Evolutionary conservation across 768 basidiomycete species (phyloP).

Genomic region (Ramaria rubella): DNA sequence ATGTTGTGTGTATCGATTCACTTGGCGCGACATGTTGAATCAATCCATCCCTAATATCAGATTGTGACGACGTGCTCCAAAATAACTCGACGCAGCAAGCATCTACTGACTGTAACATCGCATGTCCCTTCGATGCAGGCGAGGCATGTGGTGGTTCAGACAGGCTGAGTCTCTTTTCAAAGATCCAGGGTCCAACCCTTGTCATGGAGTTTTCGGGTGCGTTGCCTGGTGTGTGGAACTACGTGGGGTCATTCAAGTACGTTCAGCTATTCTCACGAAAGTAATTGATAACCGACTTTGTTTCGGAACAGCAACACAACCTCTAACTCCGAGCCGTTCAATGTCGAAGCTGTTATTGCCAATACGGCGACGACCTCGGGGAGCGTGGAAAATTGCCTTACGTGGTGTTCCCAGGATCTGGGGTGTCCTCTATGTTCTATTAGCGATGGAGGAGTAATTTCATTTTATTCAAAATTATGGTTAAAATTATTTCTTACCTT

Average conservation of each 20-base stretch:
- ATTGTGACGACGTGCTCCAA: constrained; percentile 41
- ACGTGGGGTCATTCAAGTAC: constrained; percentile 7
- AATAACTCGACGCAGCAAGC: constrained; percentile 41
- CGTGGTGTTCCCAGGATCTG: background rate
- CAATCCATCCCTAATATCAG: constrained; percentile 24
- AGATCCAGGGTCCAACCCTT: background rate
- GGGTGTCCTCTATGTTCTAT: constrained; percentile 6
- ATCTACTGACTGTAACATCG: constrained; percentile 54
- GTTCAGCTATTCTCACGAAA: background rate
- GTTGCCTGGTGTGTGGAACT: constrained; percentile 5
- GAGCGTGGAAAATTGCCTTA: constrained; percentile 7
- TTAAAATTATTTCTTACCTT: background rate
- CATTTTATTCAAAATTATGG: background rate
- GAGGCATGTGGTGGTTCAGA: constrained; percentile 73
- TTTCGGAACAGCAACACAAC: constrained; percentile 3
- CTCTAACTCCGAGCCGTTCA: constrained; percentile 5
- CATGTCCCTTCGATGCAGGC: constrained; percentile 51
- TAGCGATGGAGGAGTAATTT: constrained; percentile 6
- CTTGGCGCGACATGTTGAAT: background rate
- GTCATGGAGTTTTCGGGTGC: background rate
- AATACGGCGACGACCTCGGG: constrained; percentile 3
- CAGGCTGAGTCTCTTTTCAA: constrained; percentile 51
- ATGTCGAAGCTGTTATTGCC: constrained; percentile 7
- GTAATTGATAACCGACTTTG: background rate
- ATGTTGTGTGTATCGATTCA: constrained; percentile 11